These are phyloP conservation scores for Claviceps fusiformis DNA, from an alignment of 2,329 filamentous ascomycete genomes.

Conservation along the genomic window DNA sequence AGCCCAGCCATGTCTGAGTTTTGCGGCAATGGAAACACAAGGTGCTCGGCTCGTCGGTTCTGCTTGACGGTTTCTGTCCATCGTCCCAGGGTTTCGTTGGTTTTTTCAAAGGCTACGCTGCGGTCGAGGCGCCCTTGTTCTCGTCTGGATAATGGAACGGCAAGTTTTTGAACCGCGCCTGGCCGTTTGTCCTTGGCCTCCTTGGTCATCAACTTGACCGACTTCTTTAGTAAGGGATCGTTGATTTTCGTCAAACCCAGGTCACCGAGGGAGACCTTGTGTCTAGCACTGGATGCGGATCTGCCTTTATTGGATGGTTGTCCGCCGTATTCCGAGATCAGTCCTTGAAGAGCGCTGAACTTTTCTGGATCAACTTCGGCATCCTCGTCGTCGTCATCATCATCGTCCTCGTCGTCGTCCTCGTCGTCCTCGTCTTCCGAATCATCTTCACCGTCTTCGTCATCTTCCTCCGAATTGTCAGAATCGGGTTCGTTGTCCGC, in stretches of 20 bases:
- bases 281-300: constrained; percentile 32
- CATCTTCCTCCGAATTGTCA: constrained; percentile 27
- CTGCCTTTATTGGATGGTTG: constrained; percentile 41
- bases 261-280: constrained; percentile 63
- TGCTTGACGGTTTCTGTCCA: constrained; percentile 95
- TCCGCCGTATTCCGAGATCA: constrained; percentile 56
- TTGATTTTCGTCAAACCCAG: constrained; percentile 57
- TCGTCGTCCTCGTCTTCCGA: constrained; percentile 17
- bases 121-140: constrained; percentile 80
- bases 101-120: constrained; percentile 72
- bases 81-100: constrained; percentile 75
- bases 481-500: constrained; percentile 30
- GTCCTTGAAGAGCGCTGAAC: constrained; percentile 50
- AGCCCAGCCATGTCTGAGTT: constrained; percentile 49
- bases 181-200: constrained; percentile 38
- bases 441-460: constrained; percentile 22
- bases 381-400: constrained; percentile 36
- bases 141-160: constrained; percentile 69
- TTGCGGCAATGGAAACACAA: constrained; percentile 74
- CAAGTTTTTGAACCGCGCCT: constrained; percentile 51
- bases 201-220: constrained; percentile 60
- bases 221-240: constrained; percentile 64
- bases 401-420: neutral
- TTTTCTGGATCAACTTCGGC: constrained; percentile 37
- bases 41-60: constrained; percentile 80